phyloP scores from a whole-genome alignment of 2,329 filamentous ascomycete genomes.

The Ophiosphaerella korrae region DNA sequence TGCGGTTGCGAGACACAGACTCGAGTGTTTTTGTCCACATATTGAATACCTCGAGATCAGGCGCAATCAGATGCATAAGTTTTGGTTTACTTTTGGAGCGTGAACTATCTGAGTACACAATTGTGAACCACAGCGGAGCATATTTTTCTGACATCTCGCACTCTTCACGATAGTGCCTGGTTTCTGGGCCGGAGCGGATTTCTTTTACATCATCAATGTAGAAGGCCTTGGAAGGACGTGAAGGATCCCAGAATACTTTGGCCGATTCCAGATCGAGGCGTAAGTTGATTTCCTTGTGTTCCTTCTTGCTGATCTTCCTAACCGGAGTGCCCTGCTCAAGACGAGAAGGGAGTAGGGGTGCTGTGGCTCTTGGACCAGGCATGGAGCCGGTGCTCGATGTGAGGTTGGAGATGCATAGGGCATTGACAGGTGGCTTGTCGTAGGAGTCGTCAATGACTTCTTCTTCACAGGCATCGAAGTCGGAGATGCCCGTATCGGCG shows the following conservation, averaged over 20 bases:
- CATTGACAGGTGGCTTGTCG: conserved; percentile 44
- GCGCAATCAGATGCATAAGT: conserved; percentile 84
- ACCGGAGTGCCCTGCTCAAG: conserved; percentile 80
- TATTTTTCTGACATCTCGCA: conserved; percentile 70
- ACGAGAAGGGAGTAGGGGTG: conserved; percentile 75
- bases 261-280: conserved; percentile 81
- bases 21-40: conserved; percentile 86
- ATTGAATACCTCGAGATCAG: conserved; percentile 70
- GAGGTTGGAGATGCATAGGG: conserved; percentile 48
- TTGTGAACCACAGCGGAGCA: conserved; percentile 82
- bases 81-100: conserved; percentile 77
- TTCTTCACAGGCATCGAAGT: conserved; percentile 57
- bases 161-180: conserved; percentile 87
- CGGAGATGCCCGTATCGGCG: conserved; percentile 53
- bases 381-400: conserved; percentile 41
- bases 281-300: conserved; percentile 72
- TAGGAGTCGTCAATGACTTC: conserved; percentile 55
- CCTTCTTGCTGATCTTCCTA: conserved; percentile 85
- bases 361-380: conserved; percentile 55
- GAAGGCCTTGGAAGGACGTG: conserved; percentile 78
- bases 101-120: conserved; percentile 81
- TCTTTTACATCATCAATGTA: conserved; percentile 96
- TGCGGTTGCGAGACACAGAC: conserved; percentile 81
- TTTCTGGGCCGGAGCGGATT: conserved; percentile 81
- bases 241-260: conserved; percentile 86